phyloP scores from a whole-genome alignment of 169 alveolate species.

The Eimeria brunetti region DNA sequence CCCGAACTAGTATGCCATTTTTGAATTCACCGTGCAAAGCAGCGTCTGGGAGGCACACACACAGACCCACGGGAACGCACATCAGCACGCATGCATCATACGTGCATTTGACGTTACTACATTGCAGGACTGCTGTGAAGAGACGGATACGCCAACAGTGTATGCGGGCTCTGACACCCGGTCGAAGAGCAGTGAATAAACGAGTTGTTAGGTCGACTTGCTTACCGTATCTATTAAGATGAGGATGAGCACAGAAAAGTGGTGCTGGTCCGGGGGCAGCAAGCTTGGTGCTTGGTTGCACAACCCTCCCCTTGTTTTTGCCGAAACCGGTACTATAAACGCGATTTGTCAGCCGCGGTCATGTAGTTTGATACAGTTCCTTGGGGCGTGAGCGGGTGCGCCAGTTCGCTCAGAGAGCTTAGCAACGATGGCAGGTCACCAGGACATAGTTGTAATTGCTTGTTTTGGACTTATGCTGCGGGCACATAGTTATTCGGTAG shows the following conservation, averaged over 20 bases:
- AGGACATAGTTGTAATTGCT: too few relatives aligned
- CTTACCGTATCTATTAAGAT: background rate
- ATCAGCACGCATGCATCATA: background rate
- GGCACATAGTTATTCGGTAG: too few relatives aligned
- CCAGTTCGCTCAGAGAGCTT: too few relatives aligned
- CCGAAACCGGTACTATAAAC: background rate
- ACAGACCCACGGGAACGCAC: background rate
- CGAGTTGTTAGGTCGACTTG: background rate
- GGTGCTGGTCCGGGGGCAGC: slow-evolving; percentile 2
- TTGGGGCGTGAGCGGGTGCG: too few relatives aligned
- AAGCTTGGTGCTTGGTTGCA: background rate
- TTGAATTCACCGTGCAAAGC: background rate
- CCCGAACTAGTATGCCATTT: background rate
- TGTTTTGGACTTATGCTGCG: too few relatives aligned
- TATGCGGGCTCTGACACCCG: slow-evolving; percentile 1
- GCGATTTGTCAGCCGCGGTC: background rate
- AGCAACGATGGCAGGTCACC: too few relatives aligned
- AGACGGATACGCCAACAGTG: background rate
- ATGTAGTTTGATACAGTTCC: too few relatives aligned
- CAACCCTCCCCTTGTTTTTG: background rate
- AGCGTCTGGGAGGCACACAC: background rate
- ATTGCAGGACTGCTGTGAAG: background rate
- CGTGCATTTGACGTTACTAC: background rate
- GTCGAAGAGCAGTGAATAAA: background rate
- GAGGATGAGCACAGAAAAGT: background rate